Percentiles rank a stretch among this genome's conserved stretches.
Evolutionary conservation across 305 asterid species (phyloP).

Genomic region (Coffea humblotiana): DNA sequence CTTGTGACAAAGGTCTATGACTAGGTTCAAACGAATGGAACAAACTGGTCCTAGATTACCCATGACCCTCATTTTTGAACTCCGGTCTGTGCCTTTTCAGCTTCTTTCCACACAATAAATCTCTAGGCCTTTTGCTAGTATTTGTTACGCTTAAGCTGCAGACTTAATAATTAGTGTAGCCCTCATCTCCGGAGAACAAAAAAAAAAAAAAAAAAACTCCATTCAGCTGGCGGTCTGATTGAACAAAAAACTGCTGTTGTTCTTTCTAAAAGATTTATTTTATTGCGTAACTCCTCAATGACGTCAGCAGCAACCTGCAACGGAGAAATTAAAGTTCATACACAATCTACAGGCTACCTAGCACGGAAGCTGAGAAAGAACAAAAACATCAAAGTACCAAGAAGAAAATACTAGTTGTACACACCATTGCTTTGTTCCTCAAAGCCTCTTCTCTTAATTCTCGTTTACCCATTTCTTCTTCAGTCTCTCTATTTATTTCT

Average conservation of each 20-base stretch:
- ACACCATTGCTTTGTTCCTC: conserved; percentile 44
- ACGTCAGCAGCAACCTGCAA: conserved; percentile 50
- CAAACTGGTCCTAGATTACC: not conserved
- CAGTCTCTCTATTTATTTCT: conserved; percentile 18
- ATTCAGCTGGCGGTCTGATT: conserved; percentile 2
- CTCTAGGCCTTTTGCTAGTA: not conserved
- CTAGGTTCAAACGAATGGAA: not conserved
- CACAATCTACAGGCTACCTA: not conserved
- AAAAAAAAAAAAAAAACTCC: too few relatives aligned
- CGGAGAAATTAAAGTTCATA: not conserved
- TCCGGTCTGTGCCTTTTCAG: not conserved
- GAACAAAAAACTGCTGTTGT: conserved; percentile 4
- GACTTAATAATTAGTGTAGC: not conserved
- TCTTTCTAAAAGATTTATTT: conserved; percentile 40
- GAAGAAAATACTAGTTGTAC: not conserved
- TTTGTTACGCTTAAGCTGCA: not conserved
- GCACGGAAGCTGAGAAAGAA: not conserved
- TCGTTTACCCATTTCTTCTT: conserved; percentile 47
- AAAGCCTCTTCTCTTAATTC: conserved; percentile 47
- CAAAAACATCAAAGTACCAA: not conserved
- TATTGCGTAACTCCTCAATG: conserved; percentile 39
- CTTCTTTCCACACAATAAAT: not conserved
- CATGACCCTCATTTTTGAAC: too few relatives aligned
- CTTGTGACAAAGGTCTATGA: not conserved
- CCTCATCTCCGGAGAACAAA: not conserved